A percentile compares a stretch with the other conserved stretches of the same genome.
Conservation (phyloP, 2,329 filamentous ascomycete genomes). For the Chrysoporthe deuterocubensis region DNA sequence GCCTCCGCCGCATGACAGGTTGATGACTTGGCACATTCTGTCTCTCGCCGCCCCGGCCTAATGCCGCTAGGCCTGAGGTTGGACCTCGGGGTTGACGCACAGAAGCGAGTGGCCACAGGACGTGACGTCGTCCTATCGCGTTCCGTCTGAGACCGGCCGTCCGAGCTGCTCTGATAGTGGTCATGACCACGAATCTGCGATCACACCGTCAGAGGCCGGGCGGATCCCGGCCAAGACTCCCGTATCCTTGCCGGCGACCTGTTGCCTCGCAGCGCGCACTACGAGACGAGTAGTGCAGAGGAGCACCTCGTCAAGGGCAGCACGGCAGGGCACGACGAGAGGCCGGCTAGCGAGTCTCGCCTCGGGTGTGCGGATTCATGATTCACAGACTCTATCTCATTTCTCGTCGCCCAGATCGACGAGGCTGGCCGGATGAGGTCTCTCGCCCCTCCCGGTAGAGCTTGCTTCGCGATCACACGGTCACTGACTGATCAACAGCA, state of each 20-base stretch:
- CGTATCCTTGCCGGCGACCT: not conserved
- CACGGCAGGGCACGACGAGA: not conserved
- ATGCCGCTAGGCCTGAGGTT: slow-evolving; percentile 10
- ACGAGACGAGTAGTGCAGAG: not conserved
- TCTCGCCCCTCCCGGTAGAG: slow-evolving; percentile 11
- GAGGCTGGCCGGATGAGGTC: not conserved
- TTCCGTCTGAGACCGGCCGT: not conserved
- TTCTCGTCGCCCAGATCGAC: slow-evolving; percentile 4
- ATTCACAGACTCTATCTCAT: slow-evolving; percentile 26
- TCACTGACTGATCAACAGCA: slow-evolving; percentile 11
- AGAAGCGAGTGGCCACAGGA: not conserved
- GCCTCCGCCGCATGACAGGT: not conserved
- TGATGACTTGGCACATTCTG: slow-evolving; percentile 20
- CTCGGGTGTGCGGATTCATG: slow-evolving; percentile 21
- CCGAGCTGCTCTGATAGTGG: not conserved
- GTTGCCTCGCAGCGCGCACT: slow-evolving; percentile 11
- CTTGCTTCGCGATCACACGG: slow-evolving; percentile 20
- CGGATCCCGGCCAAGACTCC: not conserved
- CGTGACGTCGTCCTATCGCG: slow-evolving; percentile 3
- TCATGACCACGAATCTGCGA: not conserved
- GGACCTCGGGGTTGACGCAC: not conserved
- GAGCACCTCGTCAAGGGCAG: not conserved
- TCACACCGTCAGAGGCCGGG: slow-evolving; percentile 2
- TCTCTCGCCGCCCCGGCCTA: slow-evolving; percentile 10
- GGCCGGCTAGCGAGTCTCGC: slow-evolving; percentile 14